Evolutionary conservation across 2,329 filamentous ascomycete species (phyloP), one percentile per base, ranked within the genome.

Genomic region (Fusarium humuli): DNA sequence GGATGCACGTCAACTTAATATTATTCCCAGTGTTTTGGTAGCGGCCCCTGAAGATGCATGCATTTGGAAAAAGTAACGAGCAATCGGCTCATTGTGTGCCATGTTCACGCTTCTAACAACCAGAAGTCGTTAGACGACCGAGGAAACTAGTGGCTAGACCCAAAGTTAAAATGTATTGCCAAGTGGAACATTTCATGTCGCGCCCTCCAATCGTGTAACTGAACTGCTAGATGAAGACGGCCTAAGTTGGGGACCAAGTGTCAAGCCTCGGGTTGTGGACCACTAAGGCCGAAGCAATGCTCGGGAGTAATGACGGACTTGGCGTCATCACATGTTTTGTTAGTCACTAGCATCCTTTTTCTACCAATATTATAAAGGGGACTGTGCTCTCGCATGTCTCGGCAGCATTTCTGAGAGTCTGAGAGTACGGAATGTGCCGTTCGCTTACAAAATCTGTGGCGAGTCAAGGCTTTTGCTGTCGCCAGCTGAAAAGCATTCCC

Each of bases 1-100:
- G n/a, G 45, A 64, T 52, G 54, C 25, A 44, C 47, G 41, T 47
- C 47, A 55, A 67, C 69, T 72, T 72, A 37, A 4, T 37, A 72
- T 72, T 49, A 11, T 40, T 63, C 48, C 61, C 48, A 52, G 61
- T 6, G 18, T 13, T 4, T 6, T 22, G 42, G 48, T 42, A 63
- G 34, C 27, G 27, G 16, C 23, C 52, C 23, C 48, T 61, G 44
- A 47, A 16, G 13, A 37, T 37, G 34, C 18, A 25, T 47, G 29
- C 5, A 20, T n/a, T 23, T 37, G 11, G 20, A 12, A 45, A 37
- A 37, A n/a, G 18, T n/a, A 37, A 37, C 34, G 34, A 37, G 18
- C 34, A n/a, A 37, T 61, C 59, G 61, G 56, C 34, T 34, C 59
- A 52, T 53, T 52, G 5, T 61, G 40, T 23, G 58, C 47, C 32